Percentiles rank a stretch among this genome's conserved stretches.
These are phyloP conservation scores for Raphanus raphanistrum DNA, from an alignment of 345 rosid species.

Conservation along the genomic window DNA sequence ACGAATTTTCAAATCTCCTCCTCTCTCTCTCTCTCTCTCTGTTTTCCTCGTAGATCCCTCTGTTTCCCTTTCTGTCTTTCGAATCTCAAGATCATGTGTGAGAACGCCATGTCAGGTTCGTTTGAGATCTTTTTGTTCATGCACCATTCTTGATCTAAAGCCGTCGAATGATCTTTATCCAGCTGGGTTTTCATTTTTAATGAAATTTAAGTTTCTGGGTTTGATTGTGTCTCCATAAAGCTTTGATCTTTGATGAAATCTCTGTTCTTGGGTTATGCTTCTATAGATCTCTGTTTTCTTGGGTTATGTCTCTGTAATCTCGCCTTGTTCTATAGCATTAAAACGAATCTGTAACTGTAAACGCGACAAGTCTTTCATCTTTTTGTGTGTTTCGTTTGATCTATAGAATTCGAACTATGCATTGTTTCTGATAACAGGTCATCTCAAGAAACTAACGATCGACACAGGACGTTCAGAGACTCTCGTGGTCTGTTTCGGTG, in stretches of 20 bases:
- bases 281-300: slow-evolving; percentile 26
- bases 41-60: slow-evolving; percentile 26
- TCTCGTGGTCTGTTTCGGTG: slow-evolving; percentile 91
- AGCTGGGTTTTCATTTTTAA: slow-evolving; percentile 20
- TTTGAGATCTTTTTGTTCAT: slow-evolving; percentile 12
- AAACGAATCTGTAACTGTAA: slow-evolving; percentile 1
- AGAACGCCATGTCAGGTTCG: slow-evolving; percentile 45
- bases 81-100: slow-evolving; percentile 45
- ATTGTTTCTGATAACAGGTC: slow-evolving; percentile 34
- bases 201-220: slow-evolving; percentile 32
- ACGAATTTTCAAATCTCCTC: slow-evolving; percentile 14
- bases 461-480: slow-evolving; percentile 31
- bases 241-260: slow-evolving; percentile 27
- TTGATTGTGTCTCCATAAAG: slow-evolving; percentile 20
- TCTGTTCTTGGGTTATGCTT: slow-evolving; percentile 19
- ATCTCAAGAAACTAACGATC: slow-evolving; percentile 37
- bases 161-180: neutral
- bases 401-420: neutral
- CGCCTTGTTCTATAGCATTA: neutral
- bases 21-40: neutral
- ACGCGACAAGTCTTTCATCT: slow-evolving; percentile 10
- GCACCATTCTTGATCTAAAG: slow-evolving; percentile 27
- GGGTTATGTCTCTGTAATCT: neutral
- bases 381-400: slow-evolving; percentile 3
- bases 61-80: slow-evolving; percentile 13